A percentile compares a stretch with the other conserved stretches of the same genome.
These are phyloP conservation scores for Candida ipomoeae DNA, from an alignment of 805 yeast genomes.

Conservation along the genomic window DNA sequence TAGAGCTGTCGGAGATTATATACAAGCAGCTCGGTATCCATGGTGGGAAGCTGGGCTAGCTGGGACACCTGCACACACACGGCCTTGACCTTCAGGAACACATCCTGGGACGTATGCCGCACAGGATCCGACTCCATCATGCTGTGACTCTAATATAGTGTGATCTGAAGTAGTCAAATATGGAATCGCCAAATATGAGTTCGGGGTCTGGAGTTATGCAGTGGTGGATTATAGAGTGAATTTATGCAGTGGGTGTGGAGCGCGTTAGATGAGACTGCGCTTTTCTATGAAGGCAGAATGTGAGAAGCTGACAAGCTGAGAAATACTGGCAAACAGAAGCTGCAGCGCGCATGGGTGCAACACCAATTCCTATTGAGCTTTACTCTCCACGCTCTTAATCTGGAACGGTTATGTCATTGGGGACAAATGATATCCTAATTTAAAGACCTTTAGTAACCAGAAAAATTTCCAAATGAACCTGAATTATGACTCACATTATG, in stretches of 20 bases:
- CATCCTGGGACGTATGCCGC: conserved; percentile 21
- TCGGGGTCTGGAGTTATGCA: too few relatives aligned
- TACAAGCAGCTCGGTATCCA: conserved; percentile 8
- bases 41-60: conserved; percentile 16
- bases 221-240: too few relatives aligned
- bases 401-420: too few relatives aligned
- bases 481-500: too few relatives aligned
- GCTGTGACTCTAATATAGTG: background rate
- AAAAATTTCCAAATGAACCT: background rate
- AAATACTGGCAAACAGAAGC: background rate
- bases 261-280: background rate
- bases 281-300: too few relatives aligned
- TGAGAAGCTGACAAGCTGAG: too few relatives aligned
- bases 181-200: background rate
- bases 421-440: too few relatives aligned
- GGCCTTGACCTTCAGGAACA: conserved; percentile 30
- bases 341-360: background rate
- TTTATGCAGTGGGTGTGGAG: background rate
- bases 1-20: conserved; percentile 10
- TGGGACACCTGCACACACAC: conserved; percentile 28
- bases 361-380: too few relatives aligned
- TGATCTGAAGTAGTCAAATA: background rate
- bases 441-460: background rate
- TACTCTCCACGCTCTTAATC: too few relatives aligned
- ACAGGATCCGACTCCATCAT: conserved; percentile 11